Base-by-base conservation (phyloP, 140 eudicot species). In the Anethum foeniculum region DNA sequence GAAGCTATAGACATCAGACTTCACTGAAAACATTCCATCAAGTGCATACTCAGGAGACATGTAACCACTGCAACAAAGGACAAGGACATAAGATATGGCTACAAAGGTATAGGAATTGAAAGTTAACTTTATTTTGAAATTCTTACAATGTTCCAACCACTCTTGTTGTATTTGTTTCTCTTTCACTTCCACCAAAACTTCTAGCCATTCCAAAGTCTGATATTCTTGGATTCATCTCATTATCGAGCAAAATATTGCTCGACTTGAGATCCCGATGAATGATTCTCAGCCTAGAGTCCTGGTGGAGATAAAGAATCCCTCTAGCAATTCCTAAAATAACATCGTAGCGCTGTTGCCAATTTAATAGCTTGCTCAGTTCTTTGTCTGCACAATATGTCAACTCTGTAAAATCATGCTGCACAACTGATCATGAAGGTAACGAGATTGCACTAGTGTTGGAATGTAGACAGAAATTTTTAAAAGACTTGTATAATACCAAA, bases 61-160 rank as follows among this genome's bases (percentile, higher is more conserved):
- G 77, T 73, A 73, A 73, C 54, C 77, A n/a, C 77, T 43, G 56
- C 34, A 21, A 5, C 23, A 43, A 19, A 23, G 0, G 8, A 1
- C 19, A 6, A 21, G n/a, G 8, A 39, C 3, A 3, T 6, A 73
- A 18, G 34, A 6, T 28, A 15, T 39, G 46, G 77, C 18, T 23
- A 21, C 19, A 43, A 15, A 72, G 18, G 39, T 38, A 72, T 21
- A 47, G 51, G 46, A 11, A 28, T 23, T 9, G 36, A 21, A 73
- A 39, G 0, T 34, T 34, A 34, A 34, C 38, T 73, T 23, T 1
- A 41, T 39, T 10, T 21, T 32, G 54, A 73, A 15, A 41, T 43
- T 41, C 77, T 73, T 73, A 73, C 77, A 73, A 73, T 73, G 77
- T 73, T 28, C 77, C 77, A 73, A 73, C 77, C 32, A 73, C 77